Conservation (phyloP, 345 rosid species). For the Pistacia integerrima region DNA sequence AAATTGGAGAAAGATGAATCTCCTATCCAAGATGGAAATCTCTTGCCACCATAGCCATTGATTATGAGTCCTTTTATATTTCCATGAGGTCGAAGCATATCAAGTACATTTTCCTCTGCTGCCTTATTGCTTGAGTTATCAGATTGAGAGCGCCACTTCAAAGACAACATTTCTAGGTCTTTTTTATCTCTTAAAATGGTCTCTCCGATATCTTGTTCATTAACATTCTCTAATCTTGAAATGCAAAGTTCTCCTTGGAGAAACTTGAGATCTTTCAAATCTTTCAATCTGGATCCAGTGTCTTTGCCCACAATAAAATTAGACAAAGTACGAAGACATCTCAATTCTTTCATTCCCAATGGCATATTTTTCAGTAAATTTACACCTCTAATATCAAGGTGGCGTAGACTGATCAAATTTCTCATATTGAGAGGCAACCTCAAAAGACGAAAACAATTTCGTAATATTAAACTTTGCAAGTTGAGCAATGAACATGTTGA, state of each 20-base stretch:
- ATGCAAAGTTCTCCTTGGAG: neutral
- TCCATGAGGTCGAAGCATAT: neutral
- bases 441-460: neutral
- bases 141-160: too few relatives aligned
- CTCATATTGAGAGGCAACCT: conserved; percentile 2
- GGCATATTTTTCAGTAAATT: conserved; percentile 7
- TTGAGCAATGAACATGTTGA: neutral
- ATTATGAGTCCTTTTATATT: neutral
- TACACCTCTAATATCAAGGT: conserved; percentile 10
- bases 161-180: neutral
- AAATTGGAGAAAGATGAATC: neutral
- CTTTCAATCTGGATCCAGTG: neutral
- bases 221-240: neutral
- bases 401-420: neutral
- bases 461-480: conserved; percentile 3
- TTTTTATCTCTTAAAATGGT: neutral
- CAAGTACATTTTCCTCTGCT: neutral
- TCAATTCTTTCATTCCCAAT: neutral
- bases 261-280: neutral
- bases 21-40: neutral
- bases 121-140: too few relatives aligned
- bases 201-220: neutral
- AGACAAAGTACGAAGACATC: neutral
- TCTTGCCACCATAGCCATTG: neutral
- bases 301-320: conserved; percentile 9